phyloP scores from a whole-genome alignment of 257 asterid genomes.

The Ligustrum vulgare region DNA sequence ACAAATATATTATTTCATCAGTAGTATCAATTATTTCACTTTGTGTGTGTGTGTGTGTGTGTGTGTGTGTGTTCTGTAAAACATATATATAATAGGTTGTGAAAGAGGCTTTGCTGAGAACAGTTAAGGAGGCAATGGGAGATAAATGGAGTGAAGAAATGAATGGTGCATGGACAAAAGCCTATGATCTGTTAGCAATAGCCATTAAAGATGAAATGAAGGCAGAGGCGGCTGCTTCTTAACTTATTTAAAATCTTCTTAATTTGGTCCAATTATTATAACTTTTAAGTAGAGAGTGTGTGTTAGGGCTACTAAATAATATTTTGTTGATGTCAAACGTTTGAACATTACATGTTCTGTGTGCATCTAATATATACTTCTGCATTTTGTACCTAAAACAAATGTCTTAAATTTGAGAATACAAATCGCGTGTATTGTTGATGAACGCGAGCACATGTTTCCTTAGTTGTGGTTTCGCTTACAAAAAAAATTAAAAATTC shows the following conservation, averaged over 20 bases:
- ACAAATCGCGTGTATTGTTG: too few relatives aligned
- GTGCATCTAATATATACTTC: background rate
- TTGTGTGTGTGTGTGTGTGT: too few relatives aligned
- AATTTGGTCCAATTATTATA: background rate
- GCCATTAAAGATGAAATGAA: conserved; percentile 58
- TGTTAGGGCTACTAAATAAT: too few relatives aligned
- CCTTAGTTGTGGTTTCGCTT: too few relatives aligned
- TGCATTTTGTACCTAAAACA: background rate
- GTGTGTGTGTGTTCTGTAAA: too few relatives aligned
- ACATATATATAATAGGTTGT: conserved; percentile 27
- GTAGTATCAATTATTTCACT: background rate
- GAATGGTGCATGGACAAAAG: conserved; percentile 55
- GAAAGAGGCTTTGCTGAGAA: conserved; percentile 60
- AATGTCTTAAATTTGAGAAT: background rate
- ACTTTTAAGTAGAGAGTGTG: background rate
- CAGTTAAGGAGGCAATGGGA: conserved; percentile 54
- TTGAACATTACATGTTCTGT: background rate
- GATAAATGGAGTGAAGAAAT: conserved; percentile 58
- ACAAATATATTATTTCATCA: background rate
- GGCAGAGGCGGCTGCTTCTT: conserved; percentile 23
- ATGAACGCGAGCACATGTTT: too few relatives aligned
- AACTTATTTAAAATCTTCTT: background rate
- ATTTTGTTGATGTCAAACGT: background rate
- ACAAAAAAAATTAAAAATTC: too few relatives aligned
- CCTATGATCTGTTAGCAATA: conserved; percentile 59